Conservation (phyloP, 345 rosid genomes). For the Rhodamnia argentea region DNA sequence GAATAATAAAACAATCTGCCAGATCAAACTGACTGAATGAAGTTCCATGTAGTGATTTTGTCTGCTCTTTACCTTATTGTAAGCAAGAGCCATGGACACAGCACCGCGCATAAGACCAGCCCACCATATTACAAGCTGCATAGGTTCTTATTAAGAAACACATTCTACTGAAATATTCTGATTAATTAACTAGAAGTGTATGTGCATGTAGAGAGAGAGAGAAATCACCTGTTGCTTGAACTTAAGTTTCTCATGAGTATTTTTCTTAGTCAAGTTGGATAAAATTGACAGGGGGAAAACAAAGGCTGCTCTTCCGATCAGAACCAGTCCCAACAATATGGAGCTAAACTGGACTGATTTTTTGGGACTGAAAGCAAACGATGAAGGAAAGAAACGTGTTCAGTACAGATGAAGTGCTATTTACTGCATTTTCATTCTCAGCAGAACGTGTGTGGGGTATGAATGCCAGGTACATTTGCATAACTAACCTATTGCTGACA, state of each 20-base stretch:
- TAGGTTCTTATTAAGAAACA: not conserved
- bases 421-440: not conserved
- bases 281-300: constrained; percentile 79
- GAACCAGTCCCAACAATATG: constrained; percentile 63
- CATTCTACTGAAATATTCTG: not conserved
- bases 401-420: not conserved
- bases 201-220: not conserved
- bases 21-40: not conserved
- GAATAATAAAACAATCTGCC: not conserved
- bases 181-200: not conserved
- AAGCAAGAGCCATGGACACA: constrained; percentile 97
- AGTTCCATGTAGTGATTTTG: not conserved
- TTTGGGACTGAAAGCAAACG: constrained; percentile 44
- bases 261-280: constrained; percentile 76
- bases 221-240: constrained; percentile 57
- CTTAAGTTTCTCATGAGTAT: constrained; percentile 37
- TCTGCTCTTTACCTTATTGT: constrained; percentile 55
- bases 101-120: constrained; percentile 98
- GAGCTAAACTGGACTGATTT: constrained; percentile 70
- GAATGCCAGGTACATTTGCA: not conserved
- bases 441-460: not conserved
- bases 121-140: constrained; percentile 90
- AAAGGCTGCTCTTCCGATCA: constrained; percentile 85
- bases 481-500: constrained; percentile 55
- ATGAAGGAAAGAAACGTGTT: not conserved